Evolutionary conservation across 1,284 basidiomycete species (phyloP), one percentile per base, ranked within the genome.

Genomic region (Sanghuangporus weigelae): DNA sequence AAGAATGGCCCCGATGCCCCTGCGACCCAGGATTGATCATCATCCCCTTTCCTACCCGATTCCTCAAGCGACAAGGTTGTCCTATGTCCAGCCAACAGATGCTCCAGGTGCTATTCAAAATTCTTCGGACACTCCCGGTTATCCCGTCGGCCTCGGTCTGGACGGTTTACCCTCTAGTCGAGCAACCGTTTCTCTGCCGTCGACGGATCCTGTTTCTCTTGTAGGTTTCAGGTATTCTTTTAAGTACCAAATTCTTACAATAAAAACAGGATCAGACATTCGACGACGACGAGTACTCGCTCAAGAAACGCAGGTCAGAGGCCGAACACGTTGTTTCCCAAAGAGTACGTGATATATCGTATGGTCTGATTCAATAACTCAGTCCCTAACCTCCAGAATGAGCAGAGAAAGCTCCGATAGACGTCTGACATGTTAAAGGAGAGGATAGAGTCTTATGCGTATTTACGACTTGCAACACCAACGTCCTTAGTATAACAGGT

Each of bases 21-120:
- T 63, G n/a, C 55, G 44, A 14, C 62, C 62, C n/a, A 57, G 44
- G 26, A 63, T 58, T 40, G 56, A 63, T 26, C 56, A 51, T 58
- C 56, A 58, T 23, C 46, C 62, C 5, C 16, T 58, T 7, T 51
- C 56, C n/a, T 63, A 63, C 36, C 56, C 62, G 1, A 51, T 36
- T 6, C 62, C 62, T 11, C 62, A 63, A 42, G 56, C 12, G 6
- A 51, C 44, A 7, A 44, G 38, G 21, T 38, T 63, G 31, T 63
- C 62, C 12, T 59, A 40, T 21, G 35, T 53, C n/a, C 42, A 57
- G 53, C 62, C 55, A 1, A 19, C 3, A 6, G 16, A n/a, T 19
- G 7, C 16, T 11, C 53, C 35, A n/a, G 5, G 16, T 16, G 31
- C 53, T 35, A 16, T 23, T 23, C 58, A 59, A 1, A 51, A 38